Conservation (phyloP, 495 filamentous ascomycete species). For the Aspergillus mulundensis region DNA sequence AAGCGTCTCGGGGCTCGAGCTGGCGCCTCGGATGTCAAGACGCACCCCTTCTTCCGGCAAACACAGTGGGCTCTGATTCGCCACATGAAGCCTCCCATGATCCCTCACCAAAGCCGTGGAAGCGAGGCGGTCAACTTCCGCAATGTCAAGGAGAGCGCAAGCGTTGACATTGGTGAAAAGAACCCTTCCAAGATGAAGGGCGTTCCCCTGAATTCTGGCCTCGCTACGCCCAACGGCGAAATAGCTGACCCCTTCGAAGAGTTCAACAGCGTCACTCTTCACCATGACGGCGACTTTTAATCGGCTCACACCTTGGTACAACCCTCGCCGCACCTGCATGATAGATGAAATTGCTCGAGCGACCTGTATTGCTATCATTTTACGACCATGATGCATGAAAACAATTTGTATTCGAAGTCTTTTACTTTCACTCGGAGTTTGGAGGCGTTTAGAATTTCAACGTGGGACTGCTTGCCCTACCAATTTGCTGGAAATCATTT, state of each 20-base stretch:
- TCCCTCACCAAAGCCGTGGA: slow-evolving; percentile 86
- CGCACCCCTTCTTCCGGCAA: slow-evolving; percentile 90
- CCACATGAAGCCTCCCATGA: slow-evolving; percentile 98
- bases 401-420: slow-evolving; percentile 27
- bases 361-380: slow-evolving; percentile 23
- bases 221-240: slow-evolving; percentile 81
- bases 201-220: slow-evolving; percentile 77
- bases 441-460: slow-evolving; percentile 20
- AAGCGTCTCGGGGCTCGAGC: slow-evolving; percentile 91
- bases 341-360: slow-evolving; percentile 25
- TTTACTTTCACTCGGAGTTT: slow-evolving; percentile 26
- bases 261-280: slow-evolving; percentile 96
- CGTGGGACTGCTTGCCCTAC: slow-evolving; percentile 10
- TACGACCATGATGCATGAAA: slow-evolving; percentile 42
- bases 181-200: slow-evolving; percentile 61
- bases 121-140: slow-evolving; percentile 95
- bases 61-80: slow-evolving; percentile 97
- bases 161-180: slow-evolving; percentile 76
- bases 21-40: slow-evolving; percentile 94
- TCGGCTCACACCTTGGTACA: slow-evolving; percentile 1
- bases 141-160: slow-evolving; percentile 94
- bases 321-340: slow-evolving; percentile 11
- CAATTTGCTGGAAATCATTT: slow-evolving; percentile 12
- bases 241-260: slow-evolving; percentile 94
- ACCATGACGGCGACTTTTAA: slow-evolving; percentile 80